Conservation (phyloP, 148 eudicot species). For the Oxyria digyna region DNA sequence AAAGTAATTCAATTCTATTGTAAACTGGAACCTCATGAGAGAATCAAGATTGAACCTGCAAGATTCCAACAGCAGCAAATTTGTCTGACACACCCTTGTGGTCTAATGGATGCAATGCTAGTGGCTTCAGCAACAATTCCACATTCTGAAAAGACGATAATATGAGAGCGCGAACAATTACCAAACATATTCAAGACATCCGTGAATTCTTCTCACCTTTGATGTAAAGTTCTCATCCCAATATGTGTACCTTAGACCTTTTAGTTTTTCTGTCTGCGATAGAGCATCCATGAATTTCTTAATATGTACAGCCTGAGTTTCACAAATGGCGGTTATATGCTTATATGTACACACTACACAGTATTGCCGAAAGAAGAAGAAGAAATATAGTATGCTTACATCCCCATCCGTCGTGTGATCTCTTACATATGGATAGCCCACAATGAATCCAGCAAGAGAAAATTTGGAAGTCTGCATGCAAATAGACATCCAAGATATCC, state of each 20-base stretch:
- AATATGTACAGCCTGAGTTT: slow-evolving; percentile 52
- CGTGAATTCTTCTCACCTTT: slow-evolving; percentile 33
- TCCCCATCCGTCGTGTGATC: slow-evolving; percentile 23
- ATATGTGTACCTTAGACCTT: slow-evolving; percentile 60
- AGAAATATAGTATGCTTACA: slow-evolving; percentile 24
- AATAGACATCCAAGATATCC: background rate
- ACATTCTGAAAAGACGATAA: slow-evolving; percentile 35
- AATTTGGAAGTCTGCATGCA: slow-evolving; percentile 52
- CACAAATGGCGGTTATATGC: background rate
- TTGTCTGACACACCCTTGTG: slow-evolving; percentile 65
- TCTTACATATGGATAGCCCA: slow-evolving; percentile 61
- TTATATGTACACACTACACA: background rate
- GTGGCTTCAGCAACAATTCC: slow-evolving; percentile 47
- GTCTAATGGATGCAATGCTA: slow-evolving; percentile 58
- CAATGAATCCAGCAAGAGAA: slow-evolving; percentile 45
- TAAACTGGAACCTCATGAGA: no score
- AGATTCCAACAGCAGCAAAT: slow-evolving; percentile 91
- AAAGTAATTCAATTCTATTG: background rate
- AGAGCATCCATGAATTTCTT: slow-evolving; percentile 64
- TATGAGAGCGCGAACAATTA: background rate
- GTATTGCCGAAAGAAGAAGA: background rate
- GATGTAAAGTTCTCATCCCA: slow-evolving; percentile 87
- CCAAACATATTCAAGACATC: background rate
- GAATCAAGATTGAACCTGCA: no score
- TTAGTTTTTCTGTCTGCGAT: slow-evolving; percentile 54